Evolutionary conservation across 257 asterid genomes (phyloP), one percentile per base, ranked within the genome.

Genomic region (Fraxinus cuspidata): DNA sequence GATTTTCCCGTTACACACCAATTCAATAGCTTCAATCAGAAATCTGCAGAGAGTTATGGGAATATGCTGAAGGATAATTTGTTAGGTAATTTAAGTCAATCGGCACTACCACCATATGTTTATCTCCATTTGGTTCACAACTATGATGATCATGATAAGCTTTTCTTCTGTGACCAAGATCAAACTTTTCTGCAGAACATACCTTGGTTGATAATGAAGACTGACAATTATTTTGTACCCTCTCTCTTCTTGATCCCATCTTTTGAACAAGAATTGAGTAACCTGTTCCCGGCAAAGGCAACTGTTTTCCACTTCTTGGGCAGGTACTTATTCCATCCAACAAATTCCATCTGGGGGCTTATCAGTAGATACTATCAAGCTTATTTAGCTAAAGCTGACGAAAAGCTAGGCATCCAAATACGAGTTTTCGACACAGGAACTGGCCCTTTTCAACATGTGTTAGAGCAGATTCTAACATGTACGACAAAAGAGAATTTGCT

Each of bases 321-420:
- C 4, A 84, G 89, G 76, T 95, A 93, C 63, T 86, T 95, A 31
- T 86, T 95, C 69, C 96, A 95, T 72, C 99, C 98, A 0, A 86
- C 98, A 4, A 93, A 93, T 72, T 27, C 85, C 0, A 94, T 92
- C 11, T 94, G 97, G 97, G 92, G 97, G 19, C 89, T 91, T 49
- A 70, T 94, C 21, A 86, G 80, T 68, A 75, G 96, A 84, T 94
- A 89, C 82, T 81, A 92, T 19, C 65, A 87, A 37, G 86, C 94
- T 49, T 86, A 91, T 73, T 78, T 94, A 70, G 90, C 92, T 0
- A 74, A 73, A 31, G 88, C 91, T 4, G 96, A 94, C 35, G 89
- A 84, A 19, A 89, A 77, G 81, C 85, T 85, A 0, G 97, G 97
- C 69, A 86, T 94, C 69, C 98, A 91, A 73, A 79, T 92, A 75